A percentile compares a stretch with the other conserved stretches of the same genome.
Conservation (phyloP, 1,284 basidiomycete species). For the Cryptococcus sp. region DNA sequence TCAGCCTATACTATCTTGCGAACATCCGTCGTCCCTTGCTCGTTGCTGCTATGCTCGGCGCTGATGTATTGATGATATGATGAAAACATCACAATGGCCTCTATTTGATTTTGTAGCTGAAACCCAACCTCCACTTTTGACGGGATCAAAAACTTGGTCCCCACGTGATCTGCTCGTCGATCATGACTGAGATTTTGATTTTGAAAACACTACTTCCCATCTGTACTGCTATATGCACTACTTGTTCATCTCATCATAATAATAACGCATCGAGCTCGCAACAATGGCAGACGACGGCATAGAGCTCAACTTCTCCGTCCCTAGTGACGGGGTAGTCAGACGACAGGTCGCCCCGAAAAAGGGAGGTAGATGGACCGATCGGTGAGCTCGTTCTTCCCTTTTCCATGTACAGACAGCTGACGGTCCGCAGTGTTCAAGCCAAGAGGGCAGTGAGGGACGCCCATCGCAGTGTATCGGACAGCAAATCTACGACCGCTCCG, state of each 20-base stretch:
- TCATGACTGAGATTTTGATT: conserved; percentile 1
- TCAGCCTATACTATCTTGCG: conserved; percentile 7
- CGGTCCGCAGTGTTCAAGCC: conserved; percentile 43
- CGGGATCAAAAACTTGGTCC: background rate
- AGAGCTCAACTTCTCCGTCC: conserved; percentile 51
- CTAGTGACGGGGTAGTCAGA: conserved; percentile 19
- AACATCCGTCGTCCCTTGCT: background rate
- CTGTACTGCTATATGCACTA: background rate
- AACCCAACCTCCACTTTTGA: conserved; percentile 10
- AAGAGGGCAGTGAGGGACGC: conserved; percentile 41
- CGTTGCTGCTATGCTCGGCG: background rate
- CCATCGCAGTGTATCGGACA: background rate
- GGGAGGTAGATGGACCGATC: conserved; percentile 81
- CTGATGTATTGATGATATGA: background rate
- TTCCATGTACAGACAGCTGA: conserved; percentile 29
- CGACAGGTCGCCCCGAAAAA: conserved; percentile 56
- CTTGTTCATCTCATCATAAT: conserved; percentile 1
- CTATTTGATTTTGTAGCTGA: background rate
- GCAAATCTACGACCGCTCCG: background rate
- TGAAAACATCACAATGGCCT: background rate
- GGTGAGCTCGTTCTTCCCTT: conserved; percentile 56
- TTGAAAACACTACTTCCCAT: background rate
- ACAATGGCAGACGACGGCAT: conserved; percentile 53
- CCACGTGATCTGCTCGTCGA: conserved; percentile 3
- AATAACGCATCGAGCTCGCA: no score